Base-by-base conservation (phyloP, 2,329 filamentous ascomycete species). In the Talaromyces sp. region DNA sequence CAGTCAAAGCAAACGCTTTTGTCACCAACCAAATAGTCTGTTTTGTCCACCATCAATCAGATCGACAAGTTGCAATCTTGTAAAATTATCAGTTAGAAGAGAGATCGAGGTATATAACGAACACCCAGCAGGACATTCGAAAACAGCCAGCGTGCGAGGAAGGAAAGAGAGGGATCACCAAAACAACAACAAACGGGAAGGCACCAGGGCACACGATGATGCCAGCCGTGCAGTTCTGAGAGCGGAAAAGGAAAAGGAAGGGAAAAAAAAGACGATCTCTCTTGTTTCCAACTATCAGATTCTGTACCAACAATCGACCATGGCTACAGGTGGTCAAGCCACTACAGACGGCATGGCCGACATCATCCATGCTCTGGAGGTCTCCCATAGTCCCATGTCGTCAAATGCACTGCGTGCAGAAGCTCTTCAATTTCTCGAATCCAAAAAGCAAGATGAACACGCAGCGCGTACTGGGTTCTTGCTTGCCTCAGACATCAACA, bases 401-500 rank as follows among this genome's bases (percentile, higher is more conserved):
- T 85, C 88, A 69, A 97, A 97, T 78, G 86, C 91, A 68, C 84
- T 90, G 62, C 91, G 95, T 68, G 86, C 90, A 75, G 86, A 95
- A 76, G 95, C 95, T 54, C 90, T 95, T 69, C 80, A 86, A 43
- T 97, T 92, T 74, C 89, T 99, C 69, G 95, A 99, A 75, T 82
- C 89, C 25, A 86, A 96, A 73, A 98, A 97, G 80, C 84, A 87
- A 56, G 86, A 90, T 71, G 83, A 87, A 65, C 88, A 93, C 72
- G 93, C 94, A 5, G 92, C 93, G 2, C 87, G 90, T 58, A 89
- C 95, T 80, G 95, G 95, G 70, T 96, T 92, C 79, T 85, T 86
- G 27, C 86, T 99, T 66, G 93, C 93, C 52, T 87, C 87, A 69
- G 89, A 95, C 77, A 85, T 84, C 72, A 82, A 85, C 43, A 92